These are phyloP conservation scores for Oryza nivara DNA, from an alignment of 176 grass and related monocot species.

Conservation along the genomic window DNA sequence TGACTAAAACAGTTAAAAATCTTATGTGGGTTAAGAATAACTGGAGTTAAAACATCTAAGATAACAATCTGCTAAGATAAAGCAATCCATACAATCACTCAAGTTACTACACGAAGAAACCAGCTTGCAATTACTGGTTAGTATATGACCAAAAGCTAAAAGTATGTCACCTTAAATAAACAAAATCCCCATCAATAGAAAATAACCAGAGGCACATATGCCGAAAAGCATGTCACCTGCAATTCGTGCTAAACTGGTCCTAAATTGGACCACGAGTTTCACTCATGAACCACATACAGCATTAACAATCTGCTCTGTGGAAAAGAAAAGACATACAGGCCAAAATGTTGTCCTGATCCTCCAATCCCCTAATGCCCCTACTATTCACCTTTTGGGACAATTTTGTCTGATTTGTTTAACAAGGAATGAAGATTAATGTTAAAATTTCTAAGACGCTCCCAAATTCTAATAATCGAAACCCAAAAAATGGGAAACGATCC, in stretches of 20 bases:
- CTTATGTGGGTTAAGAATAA: neutral
- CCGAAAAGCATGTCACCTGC: neutral
- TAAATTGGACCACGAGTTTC: constrained; percentile 8
- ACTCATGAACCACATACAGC: neutral
- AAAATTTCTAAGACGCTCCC: neutral
- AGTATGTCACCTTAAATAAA: neutral
- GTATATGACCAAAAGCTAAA: neutral
- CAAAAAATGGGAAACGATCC: neutral
- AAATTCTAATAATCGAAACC: neutral
- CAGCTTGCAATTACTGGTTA: neutral
- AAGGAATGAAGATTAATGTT: neutral
- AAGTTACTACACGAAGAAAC: neutral
- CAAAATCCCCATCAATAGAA: neutral
- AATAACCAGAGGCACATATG: neutral
- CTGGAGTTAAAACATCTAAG: neutral
- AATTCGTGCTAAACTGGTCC: neutral
- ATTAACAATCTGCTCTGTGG: neutral
- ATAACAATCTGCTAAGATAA: neutral
- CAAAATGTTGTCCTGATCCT: neutral
- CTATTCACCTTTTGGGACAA: neutral
- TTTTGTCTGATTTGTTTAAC: neutral
- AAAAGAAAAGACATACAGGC: neutral
- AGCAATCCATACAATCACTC: neutral
- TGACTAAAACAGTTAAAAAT: neutral
- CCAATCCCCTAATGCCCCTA: neutral